phyloP scores from a whole-genome alignment of 352 stramenopile genomes.

The Phytophthora cactorum region DNA sequence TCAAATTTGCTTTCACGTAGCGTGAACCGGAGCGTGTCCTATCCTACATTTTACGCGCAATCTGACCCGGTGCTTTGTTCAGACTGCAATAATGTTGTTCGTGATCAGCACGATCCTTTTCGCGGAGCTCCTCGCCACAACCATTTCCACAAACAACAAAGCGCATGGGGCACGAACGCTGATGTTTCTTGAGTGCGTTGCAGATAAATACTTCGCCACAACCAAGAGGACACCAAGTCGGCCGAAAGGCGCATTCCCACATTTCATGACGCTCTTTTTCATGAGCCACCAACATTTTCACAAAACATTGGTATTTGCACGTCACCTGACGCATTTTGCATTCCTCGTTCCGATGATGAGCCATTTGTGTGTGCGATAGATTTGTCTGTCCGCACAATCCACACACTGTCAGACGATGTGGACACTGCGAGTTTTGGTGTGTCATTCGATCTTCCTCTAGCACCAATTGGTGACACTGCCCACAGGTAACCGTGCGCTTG shows the following conservation, averaged over 20 bases:
- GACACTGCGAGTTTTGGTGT: conserved; percentile 46
- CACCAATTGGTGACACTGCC: conserved; percentile 40
- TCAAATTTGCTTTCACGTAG: too few relatives aligned
- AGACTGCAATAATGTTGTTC: conserved; percentile 50
- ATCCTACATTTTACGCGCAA: not conserved
- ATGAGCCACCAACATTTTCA: conserved; percentile 58
- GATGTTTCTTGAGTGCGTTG: conserved; percentile 59
- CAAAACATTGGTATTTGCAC: conserved; percentile 58
- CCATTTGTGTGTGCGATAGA: conserved; percentile 40
- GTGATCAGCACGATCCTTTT: conserved; percentile 62
- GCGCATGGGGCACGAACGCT: conserved; percentile 66
- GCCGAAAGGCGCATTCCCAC: conserved; percentile 62
- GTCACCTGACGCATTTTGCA: conserved; percentile 69
- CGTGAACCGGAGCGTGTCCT: not conserved
- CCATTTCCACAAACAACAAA: conserved; percentile 57
- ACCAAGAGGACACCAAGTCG: conserved; percentile 73
- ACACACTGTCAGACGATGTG: conserved; percentile 56
- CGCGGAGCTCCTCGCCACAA: conserved; percentile 69
- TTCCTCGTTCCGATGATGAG: conserved; percentile 47
- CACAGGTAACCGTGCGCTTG: conserved; percentile 48
- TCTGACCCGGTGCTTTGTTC: conserved; percentile 8
- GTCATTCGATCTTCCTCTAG: conserved; percentile 40
- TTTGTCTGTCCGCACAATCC: conserved; percentile 56
- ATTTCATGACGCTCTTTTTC: conserved; percentile 64
- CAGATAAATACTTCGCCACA: conserved; percentile 59